Evolutionary conservation across 1,284 basidiomycete species (phyloP).

Genomic region (Heterobasidion annosum): DNA sequence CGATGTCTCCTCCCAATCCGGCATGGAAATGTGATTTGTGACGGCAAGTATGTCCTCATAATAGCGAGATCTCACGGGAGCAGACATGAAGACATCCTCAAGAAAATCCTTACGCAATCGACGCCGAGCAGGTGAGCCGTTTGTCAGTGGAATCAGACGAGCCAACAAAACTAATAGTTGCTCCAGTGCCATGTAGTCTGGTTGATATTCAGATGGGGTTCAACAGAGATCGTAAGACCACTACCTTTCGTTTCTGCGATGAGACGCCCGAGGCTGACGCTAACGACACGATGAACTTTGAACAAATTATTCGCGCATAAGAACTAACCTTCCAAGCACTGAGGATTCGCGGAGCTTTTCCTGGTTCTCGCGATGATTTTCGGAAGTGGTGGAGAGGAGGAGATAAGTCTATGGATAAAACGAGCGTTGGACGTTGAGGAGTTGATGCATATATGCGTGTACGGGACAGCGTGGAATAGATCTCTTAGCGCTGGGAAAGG

Average conservation of each 20-base stretch:
- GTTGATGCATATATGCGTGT: constrained; percentile 8
- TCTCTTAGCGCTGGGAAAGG: not conserved
- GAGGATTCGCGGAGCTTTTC: constrained; percentile 16
- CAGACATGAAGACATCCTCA: constrained; percentile 33
- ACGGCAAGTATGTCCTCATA: constrained; percentile 29
- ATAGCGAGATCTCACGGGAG: constrained; percentile 8
- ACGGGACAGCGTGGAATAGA: not conserved
- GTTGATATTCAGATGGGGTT: not conserved
- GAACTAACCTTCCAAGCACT: constrained; percentile 19
- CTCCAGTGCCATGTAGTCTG: constrained; percentile 51
- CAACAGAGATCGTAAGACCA: not conserved
- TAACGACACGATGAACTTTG: constrained; percentile 2
- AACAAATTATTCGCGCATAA: not conserved
- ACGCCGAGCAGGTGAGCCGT: constrained; percentile 22
- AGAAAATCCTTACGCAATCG: constrained; percentile 36
- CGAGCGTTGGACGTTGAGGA: not conserved
- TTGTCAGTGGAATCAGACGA: constrained; percentile 39
- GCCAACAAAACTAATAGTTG: constrained; percentile 47
- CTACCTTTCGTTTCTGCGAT: constrained; percentile 24
- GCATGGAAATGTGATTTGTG: constrained; percentile 29
- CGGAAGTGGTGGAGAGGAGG: constrained; percentile 21
- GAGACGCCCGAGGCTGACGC: constrained; percentile 19
- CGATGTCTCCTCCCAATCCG: constrained; percentile 46
- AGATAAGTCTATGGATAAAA: constrained; percentile 17
- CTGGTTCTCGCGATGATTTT: constrained; percentile 18